Evolutionary conservation across 73 alveolate genomes (phyloP).

Genomic region (Paramecium sonneborni): DNA sequence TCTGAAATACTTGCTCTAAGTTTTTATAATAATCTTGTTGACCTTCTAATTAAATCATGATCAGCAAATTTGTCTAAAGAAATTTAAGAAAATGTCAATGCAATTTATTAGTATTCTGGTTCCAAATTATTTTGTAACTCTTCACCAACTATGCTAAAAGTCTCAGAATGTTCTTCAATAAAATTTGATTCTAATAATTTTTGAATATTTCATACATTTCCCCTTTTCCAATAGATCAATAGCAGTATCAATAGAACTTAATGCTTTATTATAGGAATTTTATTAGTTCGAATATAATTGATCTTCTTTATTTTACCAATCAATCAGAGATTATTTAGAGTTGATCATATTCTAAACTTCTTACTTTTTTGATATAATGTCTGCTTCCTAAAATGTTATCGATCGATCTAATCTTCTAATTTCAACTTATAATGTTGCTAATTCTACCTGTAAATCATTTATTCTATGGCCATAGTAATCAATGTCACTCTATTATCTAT

Average conservation of each 20-base stretch:
- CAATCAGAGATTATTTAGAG: not conserved
- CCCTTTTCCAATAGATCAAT: not conserved
- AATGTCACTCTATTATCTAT: not conserved
- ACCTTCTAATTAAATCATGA: constrained; percentile 19
- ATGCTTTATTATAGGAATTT: not conserved
- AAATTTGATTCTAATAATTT: not conserved
- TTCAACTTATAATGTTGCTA: not conserved
- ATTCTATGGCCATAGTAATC: not conserved
- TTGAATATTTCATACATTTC: not conserved
- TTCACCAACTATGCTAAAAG: not conserved
- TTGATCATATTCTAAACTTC: not conserved
- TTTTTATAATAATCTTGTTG: constrained; percentile 5
- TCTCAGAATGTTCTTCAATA: constrained; percentile 7
- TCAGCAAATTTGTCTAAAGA: constrained; percentile 24
- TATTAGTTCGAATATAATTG: not conserved
- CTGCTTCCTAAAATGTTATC: not conserved
- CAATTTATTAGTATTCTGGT: not conserved
- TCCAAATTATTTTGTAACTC: not conserved
- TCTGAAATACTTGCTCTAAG: not conserved
- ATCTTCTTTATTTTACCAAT: not conserved
- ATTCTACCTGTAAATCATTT: not conserved
- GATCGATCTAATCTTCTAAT: not conserved
- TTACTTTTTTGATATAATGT: not conserved
- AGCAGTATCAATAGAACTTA: constrained; percentile 4
- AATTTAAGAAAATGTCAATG: not conserved